A percentile compares a stretch with the other conserved stretches of the same genome.
phyloP scores from a whole-genome alignment of 2,329 filamentous ascomycete species.

The Cladosporium sp. region DNA sequence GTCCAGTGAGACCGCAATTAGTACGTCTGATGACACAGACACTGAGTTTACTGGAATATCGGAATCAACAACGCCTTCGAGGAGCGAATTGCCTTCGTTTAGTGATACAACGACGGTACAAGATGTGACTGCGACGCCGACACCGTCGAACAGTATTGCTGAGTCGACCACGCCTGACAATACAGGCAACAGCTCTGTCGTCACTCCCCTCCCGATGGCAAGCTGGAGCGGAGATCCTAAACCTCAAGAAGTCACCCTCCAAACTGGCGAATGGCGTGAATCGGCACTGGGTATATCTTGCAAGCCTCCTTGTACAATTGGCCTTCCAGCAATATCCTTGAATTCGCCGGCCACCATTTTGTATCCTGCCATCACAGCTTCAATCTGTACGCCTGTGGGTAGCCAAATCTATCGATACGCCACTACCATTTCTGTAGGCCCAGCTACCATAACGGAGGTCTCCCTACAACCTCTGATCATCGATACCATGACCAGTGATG shows the following conservation, averaged over 20 bases:
- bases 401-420: neutral
- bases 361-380: neutral
- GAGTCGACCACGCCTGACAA: neutral
- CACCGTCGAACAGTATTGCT: neutral
- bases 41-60: too few relatives aligned
- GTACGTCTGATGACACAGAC: too few relatives aligned
- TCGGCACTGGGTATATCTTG: neutral
- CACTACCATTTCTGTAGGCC: neutral
- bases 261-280: slow-evolving; percentile 1
- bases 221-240: neutral
- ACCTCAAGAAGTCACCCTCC: neutral
- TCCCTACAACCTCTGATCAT: neutral
- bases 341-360: neutral
- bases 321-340: neutral
- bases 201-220: neutral
- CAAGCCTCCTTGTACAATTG: slow-evolving; percentile 1
- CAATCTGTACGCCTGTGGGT: neutral
- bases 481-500: neutral
- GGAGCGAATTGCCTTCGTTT: too few relatives aligned
- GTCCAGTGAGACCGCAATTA: too few relatives aligned
- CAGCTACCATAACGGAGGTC: neutral
- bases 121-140: too few relatives aligned
- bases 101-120: too few relatives aligned
- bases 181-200: neutral
- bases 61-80: too few relatives aligned